Evolutionary conservation across 192 early-diverging fungal genomes (phyloP).

Genomic region (Diversispora epigaea): DNA sequence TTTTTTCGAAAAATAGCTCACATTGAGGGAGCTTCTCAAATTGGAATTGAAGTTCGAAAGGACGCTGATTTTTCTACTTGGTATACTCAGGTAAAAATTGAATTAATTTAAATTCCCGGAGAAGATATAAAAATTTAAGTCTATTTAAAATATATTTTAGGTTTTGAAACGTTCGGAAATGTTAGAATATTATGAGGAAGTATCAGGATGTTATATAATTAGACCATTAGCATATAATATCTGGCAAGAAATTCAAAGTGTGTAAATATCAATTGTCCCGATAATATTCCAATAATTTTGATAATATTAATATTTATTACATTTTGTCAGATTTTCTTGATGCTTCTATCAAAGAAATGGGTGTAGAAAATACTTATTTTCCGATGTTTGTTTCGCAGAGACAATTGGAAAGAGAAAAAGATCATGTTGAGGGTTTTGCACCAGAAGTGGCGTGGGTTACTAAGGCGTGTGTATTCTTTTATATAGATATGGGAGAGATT

Average conservation of each 20-base stretch:
- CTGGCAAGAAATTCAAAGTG: slow-evolving; percentile 95
- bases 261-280: not conserved
- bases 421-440: slow-evolving; percentile 98
- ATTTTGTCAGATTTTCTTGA: slow-evolving; percentile 79
- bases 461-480: slow-evolving; percentile 60
- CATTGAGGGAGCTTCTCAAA: slow-evolving; percentile 62
- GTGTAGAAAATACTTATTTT: slow-evolving; percentile 98
- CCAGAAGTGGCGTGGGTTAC: slow-evolving; percentile 99
- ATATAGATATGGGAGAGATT: not conserved
- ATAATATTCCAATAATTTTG: not conserved
- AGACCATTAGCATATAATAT: slow-evolving; percentile 94
- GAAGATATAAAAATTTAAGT: not conserved
- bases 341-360: slow-evolving; percentile 81
- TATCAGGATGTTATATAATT: slow-evolving; percentile 98
- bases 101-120: not conserved
- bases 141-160: slow-evolving; percentile 34
- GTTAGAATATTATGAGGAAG: slow-evolving; percentile 95
- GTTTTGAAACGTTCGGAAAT: slow-evolving; percentile 90
- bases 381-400: slow-evolving; percentile 96
- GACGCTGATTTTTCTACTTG: slow-evolving; percentile 88
- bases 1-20: slow-evolving; percentile 36
- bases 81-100: slow-evolving; percentile 77
- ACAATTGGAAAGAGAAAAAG: slow-evolving; percentile 94
- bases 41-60: slow-evolving; percentile 87
- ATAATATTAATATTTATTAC: not conserved